Base-by-base conservation (phyloP, 2,329 filamentous ascomycete genomes). In the Epichloe sibirici region DNA sequence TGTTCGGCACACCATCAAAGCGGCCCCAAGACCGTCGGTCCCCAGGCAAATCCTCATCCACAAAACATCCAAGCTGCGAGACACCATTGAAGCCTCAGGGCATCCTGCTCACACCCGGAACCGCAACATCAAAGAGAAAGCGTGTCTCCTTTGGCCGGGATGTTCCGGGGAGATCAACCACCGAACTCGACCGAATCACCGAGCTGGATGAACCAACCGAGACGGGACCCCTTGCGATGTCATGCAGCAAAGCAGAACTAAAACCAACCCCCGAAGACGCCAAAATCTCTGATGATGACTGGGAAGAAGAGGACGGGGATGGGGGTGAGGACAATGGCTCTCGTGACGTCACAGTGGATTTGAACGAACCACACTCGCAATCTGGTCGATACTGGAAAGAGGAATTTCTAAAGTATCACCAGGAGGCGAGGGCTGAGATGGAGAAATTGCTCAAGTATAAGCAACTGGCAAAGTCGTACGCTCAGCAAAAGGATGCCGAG, bases 371-470 rank as follows among this genome's bases (percentile, higher is more conserved):
- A 6, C 79, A 82, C 57, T 88, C 86, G 2, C 78, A 85, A 54
- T 89, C 86, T 4, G 86, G 86, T 6, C 82, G 78, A 60, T 90
- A 86, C 67, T 91, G 87, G 87, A 90, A 90, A 67, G 76, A 79
- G 25, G 80, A 89, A 62, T 90, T 86, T 60, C 78, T 88, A 58
- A 78, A 75, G 51, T 91, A 90, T 62, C 82, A 87, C 48, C 74
- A 80, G 45, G 84, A 86, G 56, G 86, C 86, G 57, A 81, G 81
- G 65, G 76, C 74, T 44, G 85, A 90, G 66, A 83, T 90, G 74
- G 82, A 83, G 70, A 88, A 85, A 69, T 74, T 91, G 62, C 77
- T 90, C 63, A 81, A 81, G 63, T 90, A 90, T 73, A 88, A 90
- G 71, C 81, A 87, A 63, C 74, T 88, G 56, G 85, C 86, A 53